Evolutionary conservation across 75 land plant species (phyloP), one percentile per base, ranked within the genome.

Genomic region (Picea glauca): DNA sequence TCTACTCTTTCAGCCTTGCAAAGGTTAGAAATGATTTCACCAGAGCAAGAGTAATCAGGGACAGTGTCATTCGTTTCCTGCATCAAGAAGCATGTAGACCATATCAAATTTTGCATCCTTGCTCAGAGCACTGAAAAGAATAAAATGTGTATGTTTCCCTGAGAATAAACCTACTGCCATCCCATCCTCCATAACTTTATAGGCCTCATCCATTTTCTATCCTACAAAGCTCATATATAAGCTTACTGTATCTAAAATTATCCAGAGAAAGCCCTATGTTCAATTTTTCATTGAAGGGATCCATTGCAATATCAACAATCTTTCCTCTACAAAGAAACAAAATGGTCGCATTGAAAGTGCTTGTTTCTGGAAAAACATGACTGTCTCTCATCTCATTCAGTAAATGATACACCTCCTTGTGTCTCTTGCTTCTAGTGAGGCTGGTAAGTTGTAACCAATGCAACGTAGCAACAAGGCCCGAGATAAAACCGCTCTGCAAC

Each of bases 251-350:
- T 58, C 81, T 79, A 74, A 79, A 62, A 50, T 61, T 40, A 68
- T 73, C 85, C 0, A 85, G 84, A 60, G 79, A 62, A 40, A 88
- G 43, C 15, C 86, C 89, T 58, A 87, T 74, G 75, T 87, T 86
- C 3, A 13, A 8, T 76, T 84, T 84, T 1, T 85, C 79, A 43
- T 85, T 77, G 58, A 79, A 89, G 57, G 89, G 76, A 61, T 87
- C 82, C 43, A 85, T 4, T 4, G 91, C 91, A 58, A 80, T 82
- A 56, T 89, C 87, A n/a, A 83, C 81, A 87, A 87, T 78, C 14
- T 91, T 91, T 31, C 81, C 84, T 78, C 89, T 91, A 80, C 90
- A 91, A 89, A 86, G 66, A 88, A 86, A 26, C 87, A 72, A 72
- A 58, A 91, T 59, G 2, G 75, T 79, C 7, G 80, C 78, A 78